Conservation (phyloP, 2,329 filamentous ascomycete species). For the Microdochium paspali region DNA sequence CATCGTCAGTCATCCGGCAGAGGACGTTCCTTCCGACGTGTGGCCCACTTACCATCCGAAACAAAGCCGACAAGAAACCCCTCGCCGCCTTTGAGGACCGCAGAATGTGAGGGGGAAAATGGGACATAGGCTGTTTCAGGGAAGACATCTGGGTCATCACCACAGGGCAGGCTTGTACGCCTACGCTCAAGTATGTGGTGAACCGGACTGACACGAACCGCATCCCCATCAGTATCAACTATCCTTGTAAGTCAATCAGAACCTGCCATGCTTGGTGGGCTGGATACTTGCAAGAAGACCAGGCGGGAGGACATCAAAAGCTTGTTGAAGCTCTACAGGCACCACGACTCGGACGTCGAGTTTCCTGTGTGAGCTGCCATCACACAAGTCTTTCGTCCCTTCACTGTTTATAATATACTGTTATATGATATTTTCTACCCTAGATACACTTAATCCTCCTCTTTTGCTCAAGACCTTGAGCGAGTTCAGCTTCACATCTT, state of each 20-base stretch:
- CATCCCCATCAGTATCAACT: background rate
- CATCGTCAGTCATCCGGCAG: background rate
- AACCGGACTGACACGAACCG: background rate
- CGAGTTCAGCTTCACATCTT: background rate
- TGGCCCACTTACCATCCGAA: background rate
- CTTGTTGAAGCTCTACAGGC: background rate
- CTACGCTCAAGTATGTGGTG: background rate
- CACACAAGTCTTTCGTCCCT: background rate
- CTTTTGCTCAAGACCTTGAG: background rate
- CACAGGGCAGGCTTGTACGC: background rate
- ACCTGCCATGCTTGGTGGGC: background rate
- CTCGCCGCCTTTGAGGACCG: background rate
- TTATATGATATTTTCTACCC: background rate
- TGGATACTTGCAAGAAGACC: background rate
- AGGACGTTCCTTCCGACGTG: background rate
- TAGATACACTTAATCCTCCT: background rate
- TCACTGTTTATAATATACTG: background rate
- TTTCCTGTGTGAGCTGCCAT: background rate
- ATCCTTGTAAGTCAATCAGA: background rate
- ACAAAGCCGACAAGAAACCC: background rate
- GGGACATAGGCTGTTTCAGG: background rate
- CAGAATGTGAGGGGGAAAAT: background rate
- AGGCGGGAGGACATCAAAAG: background rate
- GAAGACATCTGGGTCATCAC: background rate
- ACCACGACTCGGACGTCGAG: background rate